Conservation (phyloP, 176 grass and related monocot species). For the Coix lacrymajobi region DNA sequence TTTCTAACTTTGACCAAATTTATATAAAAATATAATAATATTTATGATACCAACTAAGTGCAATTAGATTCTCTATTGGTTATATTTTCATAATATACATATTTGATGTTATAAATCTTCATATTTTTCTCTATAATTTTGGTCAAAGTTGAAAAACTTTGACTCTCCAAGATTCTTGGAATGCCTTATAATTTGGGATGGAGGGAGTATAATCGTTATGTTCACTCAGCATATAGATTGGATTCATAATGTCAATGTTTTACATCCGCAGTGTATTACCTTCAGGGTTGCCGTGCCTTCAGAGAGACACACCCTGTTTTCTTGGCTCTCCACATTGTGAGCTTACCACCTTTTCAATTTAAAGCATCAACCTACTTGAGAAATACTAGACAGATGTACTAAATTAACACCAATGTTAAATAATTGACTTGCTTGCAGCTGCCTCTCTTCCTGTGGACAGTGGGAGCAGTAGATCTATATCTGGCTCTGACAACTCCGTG, state of each 20-base stretch:
- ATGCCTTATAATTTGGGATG: too few species aligned
- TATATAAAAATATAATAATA: too few species aligned
- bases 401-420: not conserved
- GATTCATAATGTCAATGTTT: not conserved
- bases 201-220: not conserved
- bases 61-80: too few species aligned
- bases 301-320: constrained; percentile 60
- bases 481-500: constrained; percentile 41
- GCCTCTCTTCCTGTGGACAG: constrained; percentile 60
- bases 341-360: not conserved
- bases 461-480: constrained; percentile 45
- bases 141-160: too few species aligned
- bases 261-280: constrained; percentile 36
- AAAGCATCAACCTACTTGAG: not conserved
- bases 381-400: not conserved
- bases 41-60: too few species aligned
- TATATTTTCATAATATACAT: too few species aligned
- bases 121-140: too few species aligned
- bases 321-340: constrained; percentile 67
- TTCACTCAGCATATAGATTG: not conserved
- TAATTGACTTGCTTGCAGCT: constrained; percentile 40
- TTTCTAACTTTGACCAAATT: too few species aligned
- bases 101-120: too few species aligned
- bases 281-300: constrained; percentile 58
- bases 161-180: too few species aligned